Percentiles rank a stretch among this genome's conserved stretches.
phyloP scores from a whole-genome alignment of 164 flowering plant species.

The Vitis riparia region DNA sequence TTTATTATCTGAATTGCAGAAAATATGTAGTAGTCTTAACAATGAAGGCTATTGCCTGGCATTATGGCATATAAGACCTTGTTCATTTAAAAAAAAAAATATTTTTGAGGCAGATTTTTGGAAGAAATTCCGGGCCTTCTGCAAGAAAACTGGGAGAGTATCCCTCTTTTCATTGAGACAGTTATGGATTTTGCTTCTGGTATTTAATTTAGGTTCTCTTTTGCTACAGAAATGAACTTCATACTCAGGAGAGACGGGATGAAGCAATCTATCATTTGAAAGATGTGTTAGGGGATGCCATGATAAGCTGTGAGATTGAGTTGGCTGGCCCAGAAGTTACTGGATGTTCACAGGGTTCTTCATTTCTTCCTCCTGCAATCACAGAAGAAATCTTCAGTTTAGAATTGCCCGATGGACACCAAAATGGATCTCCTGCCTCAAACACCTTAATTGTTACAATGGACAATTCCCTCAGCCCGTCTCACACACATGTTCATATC shows the following conservation, averaged over 20 bases:
- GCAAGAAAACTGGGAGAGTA: too few species aligned
- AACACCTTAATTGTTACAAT: conserved; percentile 40
- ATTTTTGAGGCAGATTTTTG: too few species aligned
- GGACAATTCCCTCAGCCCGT: conserved; percentile 75
- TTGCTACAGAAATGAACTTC: neutral
- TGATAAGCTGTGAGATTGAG: neutral
- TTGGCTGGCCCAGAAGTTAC: neutral
- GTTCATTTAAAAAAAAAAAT: too few species aligned
- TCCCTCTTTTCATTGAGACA: too few species aligned
- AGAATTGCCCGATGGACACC: conserved; percentile 13
- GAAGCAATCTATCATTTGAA: neutral
- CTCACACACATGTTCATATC: conserved; percentile 74
- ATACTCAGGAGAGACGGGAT: neutral
- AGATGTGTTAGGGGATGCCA: neutral
- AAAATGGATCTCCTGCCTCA: conserved; percentile 22
- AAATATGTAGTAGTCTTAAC: too few species aligned
- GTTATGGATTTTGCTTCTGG: neutral
- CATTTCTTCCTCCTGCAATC: conserved; percentile 14
- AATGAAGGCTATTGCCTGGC: too few species aligned
- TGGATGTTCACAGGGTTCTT: neutral
- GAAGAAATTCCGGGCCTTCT: too few species aligned
- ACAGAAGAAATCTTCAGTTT: neutral
- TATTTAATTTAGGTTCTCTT: neutral
- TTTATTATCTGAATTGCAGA: too few species aligned
- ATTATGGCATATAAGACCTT: too few species aligned